Evolutionary conservation across 768 basidiomycete genomes (phyloP).

Genomic region (Kwoniella dejecticola): DNA sequence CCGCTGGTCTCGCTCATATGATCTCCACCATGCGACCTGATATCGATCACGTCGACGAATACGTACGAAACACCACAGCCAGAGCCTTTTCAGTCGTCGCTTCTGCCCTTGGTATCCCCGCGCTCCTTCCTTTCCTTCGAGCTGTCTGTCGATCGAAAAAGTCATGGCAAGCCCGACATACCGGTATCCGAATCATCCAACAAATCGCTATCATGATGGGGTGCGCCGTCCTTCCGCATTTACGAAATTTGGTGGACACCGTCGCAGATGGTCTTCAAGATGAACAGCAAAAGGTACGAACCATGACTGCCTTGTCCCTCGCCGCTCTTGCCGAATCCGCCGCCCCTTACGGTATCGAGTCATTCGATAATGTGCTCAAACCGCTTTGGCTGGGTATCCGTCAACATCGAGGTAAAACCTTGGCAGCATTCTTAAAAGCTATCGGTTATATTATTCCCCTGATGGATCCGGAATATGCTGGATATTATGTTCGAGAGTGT

Average conservation of each 20-base stretch:
- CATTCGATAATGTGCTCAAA: constrained; percentile 95
- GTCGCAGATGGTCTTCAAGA: constrained; percentile 90
- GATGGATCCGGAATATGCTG: constrained; percentile 99
- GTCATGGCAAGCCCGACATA: constrained; percentile 99
- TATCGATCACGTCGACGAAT: constrained; percentile 99
- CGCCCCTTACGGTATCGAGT: constrained; percentile 98
- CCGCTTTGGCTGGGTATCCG: constrained; percentile 92
- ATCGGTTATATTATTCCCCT: constrained; percentile 99
- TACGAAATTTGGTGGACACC: constrained; percentile 93
- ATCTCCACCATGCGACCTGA: constrained; percentile 99
- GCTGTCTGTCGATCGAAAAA: constrained; percentile 98
- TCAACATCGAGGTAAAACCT: constrained; percentile 89
- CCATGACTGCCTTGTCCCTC: constrained; percentile 88
- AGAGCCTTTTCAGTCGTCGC: constrained; percentile 99
- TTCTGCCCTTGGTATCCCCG: constrained; percentile 95
- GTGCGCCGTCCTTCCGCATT: constrained; percentile 93
- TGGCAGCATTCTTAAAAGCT: constrained; percentile 94
- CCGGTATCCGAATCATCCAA: constrained; percentile 98
- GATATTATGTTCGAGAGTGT: constrained; percentile 94
- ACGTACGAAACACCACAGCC: constrained; percentile 97
- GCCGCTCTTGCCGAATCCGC: constrained; percentile 96
- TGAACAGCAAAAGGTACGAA: constrained; percentile 93
- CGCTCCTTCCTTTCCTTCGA: constrained; percentile 95
- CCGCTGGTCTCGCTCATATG: constrained; percentile 99
- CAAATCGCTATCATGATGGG: constrained; percentile 99